A percentile compares a stretch with the other conserved stretches of the same genome.
phyloP scores from a whole-genome alignment of 805 yeast genomes.

The Hanseniaspora singularis region DNA sequence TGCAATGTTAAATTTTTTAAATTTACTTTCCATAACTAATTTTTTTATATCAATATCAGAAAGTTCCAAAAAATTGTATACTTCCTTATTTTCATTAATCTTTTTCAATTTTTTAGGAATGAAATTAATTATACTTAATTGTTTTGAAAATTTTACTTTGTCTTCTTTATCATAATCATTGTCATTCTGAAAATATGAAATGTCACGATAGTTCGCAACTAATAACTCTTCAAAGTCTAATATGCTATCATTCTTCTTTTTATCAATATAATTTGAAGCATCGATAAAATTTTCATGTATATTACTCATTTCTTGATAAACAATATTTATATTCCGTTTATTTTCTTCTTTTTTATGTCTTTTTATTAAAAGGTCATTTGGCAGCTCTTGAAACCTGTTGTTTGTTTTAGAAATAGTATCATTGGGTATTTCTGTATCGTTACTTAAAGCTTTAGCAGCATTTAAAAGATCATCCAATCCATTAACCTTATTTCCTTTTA shows the following conservation, averaged over 20 bases:
- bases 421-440: too few species aligned
- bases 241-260: not conserved
- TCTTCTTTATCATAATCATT: not conserved
- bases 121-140: conserved; percentile 2
- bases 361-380: too few species aligned
- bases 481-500: not conserved
- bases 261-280: too few species aligned
- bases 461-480: not conserved
- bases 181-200: not conserved
- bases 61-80: not conserved
- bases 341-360: not conserved
- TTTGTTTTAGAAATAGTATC: too few species aligned
- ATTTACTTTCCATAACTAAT: not conserved
- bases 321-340: not conserved
- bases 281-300: not conserved
- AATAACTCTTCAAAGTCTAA: not conserved
- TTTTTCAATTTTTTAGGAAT: not conserved
- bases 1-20: not conserved
- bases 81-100: not conserved
- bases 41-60: not conserved
- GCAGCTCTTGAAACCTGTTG: too few species aligned
- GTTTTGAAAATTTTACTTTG: not conserved
- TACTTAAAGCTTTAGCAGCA: not conserved
- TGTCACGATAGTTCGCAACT: conserved; percentile 3
- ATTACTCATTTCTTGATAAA: not conserved